A percentile compares a stretch with the other conserved stretches of the same genome.
These are phyloP conservation scores for Furcasterigmium furcatum DNA, from an alignment of 2,329 filamentous ascomycete species.

Conservation along the genomic window DNA sequence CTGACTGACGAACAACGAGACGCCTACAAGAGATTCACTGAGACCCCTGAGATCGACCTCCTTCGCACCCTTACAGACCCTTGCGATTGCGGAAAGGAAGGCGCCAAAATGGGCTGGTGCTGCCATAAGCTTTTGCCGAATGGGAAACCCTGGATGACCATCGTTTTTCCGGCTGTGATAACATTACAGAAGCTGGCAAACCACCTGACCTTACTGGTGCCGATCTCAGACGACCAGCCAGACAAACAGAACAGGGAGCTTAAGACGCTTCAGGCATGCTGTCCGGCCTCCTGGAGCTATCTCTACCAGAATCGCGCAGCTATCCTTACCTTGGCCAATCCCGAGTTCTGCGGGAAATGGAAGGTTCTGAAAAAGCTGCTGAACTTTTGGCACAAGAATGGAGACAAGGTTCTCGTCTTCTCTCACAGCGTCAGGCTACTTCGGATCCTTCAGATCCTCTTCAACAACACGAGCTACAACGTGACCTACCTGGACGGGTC, in stretches of 20 bases:
- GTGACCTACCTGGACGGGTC: conserved; percentile 88
- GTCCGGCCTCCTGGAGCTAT: conserved; percentile 72
- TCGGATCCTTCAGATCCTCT: conserved; percentile 79
- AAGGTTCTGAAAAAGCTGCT: conserved; percentile 83
- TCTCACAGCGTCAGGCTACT: conserved; percentile 86
- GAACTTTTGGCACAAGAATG: conserved; percentile 83
- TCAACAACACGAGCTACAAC: conserved; percentile 84
- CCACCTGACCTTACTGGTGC: conserved; percentile 86
- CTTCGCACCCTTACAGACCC: conserved; percentile 65
- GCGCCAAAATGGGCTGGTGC: conserved; percentile 77
- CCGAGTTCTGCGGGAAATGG: conserved; percentile 97
- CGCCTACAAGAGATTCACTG: conserved; percentile 81
- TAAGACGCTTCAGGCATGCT: conserved; percentile 67
- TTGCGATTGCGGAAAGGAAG: conserved; percentile 65
- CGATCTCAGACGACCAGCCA: conserved; percentile 51
- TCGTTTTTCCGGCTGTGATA: conserved; percentile 82
- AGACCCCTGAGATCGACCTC: conserved; percentile 64
- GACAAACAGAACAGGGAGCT: conserved; percentile 80
- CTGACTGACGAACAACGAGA: conserved; percentile 76
- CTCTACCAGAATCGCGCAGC: conserved; percentile 75
- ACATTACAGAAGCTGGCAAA: conserved; percentile 86
- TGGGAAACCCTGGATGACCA: conserved; percentile 66
- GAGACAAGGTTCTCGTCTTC: conserved; percentile 94
- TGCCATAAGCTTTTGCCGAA: conserved; percentile 60
- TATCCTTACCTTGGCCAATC: conserved; percentile 77